Evolutionary conservation across 768 basidiomycete genomes (phyloP).

Genomic region (Rhizopogon sp.): DNA sequence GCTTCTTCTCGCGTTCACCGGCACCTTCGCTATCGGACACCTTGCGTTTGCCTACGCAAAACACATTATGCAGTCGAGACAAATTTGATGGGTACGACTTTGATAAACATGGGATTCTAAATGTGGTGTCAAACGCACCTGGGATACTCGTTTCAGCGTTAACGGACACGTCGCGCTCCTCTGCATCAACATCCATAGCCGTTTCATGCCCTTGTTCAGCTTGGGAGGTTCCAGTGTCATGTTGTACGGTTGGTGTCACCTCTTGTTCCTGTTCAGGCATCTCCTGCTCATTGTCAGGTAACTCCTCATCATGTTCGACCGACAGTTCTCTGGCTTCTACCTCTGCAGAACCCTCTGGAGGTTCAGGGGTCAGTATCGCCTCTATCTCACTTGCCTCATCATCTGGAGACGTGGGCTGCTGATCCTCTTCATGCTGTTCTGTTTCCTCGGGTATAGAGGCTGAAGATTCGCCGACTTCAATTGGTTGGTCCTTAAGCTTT

Average conservation of each 20-base stretch:
- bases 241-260: no score
- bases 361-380: background rate
- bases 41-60: slow-evolving; percentile 56
- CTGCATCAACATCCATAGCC: slow-evolving; percentile 15
- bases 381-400: background rate
- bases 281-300: background rate
- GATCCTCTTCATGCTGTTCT: background rate
- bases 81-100: background rate
- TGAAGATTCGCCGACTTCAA: background rate
- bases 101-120: background rate
- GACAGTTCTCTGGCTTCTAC: background rate
- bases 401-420: background rate
- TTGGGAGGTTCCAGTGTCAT: slow-evolving; percentile 21
- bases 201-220: slow-evolving; percentile 30
- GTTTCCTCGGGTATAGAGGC: background rate
- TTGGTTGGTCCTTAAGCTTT: no score
- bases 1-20: slow-evolving; percentile 49
- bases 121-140: background rate
- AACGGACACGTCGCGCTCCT: background rate
- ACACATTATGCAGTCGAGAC: background rate
- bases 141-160: background rate
- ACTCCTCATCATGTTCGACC: background rate
- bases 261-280: background rate
- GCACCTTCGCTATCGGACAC: slow-evolving; percentile 39
- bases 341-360: background rate